phyloP scores from a whole-genome alignment of 768 basidiomycete species.

The Asterophora parasitica region DNA sequence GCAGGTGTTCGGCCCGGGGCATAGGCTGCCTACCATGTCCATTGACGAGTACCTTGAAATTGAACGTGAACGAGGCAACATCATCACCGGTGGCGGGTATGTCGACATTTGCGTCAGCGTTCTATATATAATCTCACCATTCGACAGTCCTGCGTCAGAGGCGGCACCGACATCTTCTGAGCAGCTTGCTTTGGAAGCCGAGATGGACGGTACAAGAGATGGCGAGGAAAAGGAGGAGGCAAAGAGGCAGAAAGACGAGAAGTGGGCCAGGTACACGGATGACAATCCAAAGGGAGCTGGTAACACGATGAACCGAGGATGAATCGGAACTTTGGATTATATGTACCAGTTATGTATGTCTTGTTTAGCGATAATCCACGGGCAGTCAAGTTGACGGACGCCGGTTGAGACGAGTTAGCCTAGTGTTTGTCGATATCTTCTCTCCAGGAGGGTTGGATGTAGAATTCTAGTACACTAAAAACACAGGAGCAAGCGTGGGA shows the following conservation, averaged over 20 bases:
- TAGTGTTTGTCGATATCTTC: not conserved
- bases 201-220: constrained; percentile 73
- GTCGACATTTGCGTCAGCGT: constrained; percentile 19
- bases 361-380: too few species aligned
- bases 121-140: constrained; percentile 8
- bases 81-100: constrained; percentile 86
- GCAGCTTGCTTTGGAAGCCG: constrained; percentile 71
- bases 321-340: constrained; percentile 17
- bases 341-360: not conserved
- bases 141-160: constrained; percentile 58
- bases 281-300: constrained; percentile 86
- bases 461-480: constrained; percentile 19
- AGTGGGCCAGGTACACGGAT: constrained; percentile 88
- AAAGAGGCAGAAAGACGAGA: constrained; percentile 81
- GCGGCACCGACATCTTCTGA: constrained; percentile 68
- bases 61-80: constrained; percentile 78
- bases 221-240: constrained; percentile 70
- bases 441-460: not conserved
- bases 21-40: constrained; percentile 91
- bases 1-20: constrained; percentile 79
- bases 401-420: too few species aligned
- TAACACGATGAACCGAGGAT: constrained; percentile 95
- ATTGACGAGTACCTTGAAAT: constrained; percentile 92
- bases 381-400: too few species aligned
- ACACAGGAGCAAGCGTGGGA: constrained; percentile 7